Evolutionary conservation across 176 grass and related monocot species (phyloP).

Genomic region (Secale cereale): DNA sequence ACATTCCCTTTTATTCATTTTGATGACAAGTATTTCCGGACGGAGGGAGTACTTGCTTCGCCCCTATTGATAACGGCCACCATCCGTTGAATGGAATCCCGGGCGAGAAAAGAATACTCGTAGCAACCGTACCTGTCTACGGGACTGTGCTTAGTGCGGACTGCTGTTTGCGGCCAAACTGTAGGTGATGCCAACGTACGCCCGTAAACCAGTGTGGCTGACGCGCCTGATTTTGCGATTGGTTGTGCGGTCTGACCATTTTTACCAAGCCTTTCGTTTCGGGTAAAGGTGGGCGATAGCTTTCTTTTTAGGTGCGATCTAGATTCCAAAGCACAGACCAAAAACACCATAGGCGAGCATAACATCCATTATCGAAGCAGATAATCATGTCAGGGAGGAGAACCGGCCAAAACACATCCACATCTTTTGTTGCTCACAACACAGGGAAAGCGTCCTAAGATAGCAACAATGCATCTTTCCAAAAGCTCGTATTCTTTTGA

Average conservation of each 20-base stretch:
- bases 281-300: background rate
- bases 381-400: background rate
- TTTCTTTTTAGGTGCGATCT: conserved; percentile 5
- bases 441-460: background rate
- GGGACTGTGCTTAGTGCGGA: conserved; percentile 13
- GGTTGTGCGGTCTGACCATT: background rate
- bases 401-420: background rate
- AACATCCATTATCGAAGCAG: background rate
- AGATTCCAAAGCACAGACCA: background rate
- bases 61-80: background rate
- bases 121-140: conserved; percentile 8
- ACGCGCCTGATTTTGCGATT: background rate
- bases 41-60: too few species aligned
- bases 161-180: background rate
- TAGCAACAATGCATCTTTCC: conserved; percentile 24
- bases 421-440: background rate
- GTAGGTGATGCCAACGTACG: background rate
- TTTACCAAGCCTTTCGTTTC: background rate
- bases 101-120: background rate
- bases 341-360: background rate
- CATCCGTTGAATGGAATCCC: conserved; percentile 42
- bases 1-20: too few species aligned
- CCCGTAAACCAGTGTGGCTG: background rate
- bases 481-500: conserved; percentile 9
- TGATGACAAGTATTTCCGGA: too few species aligned